Conservation (phyloP, 2,329 filamentous ascomycete genomes). For the Cercospora sesami region DNA sequence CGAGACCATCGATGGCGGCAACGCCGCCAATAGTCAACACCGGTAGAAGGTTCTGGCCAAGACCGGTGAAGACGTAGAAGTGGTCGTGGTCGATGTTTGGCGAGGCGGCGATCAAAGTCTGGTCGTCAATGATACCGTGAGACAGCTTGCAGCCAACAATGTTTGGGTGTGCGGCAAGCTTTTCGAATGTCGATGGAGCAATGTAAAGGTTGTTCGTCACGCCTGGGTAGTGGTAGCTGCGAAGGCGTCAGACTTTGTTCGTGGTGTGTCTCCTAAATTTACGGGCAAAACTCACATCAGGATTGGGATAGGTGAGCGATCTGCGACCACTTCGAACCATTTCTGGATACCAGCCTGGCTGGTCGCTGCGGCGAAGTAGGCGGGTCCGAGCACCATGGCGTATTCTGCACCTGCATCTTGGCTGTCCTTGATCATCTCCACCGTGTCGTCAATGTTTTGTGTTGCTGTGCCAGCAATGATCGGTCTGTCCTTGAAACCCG, state of each 20-base stretch:
- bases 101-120: constrained; percentile 60
- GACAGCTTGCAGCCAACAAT: constrained; percentile 71
- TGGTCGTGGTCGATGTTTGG: constrained; percentile 59
- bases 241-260: constrained; percentile 4
- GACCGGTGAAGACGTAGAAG: constrained; percentile 64
- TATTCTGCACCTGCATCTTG: constrained; percentile 60
- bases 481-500: constrained; percentile 59
- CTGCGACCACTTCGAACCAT: constrained; percentile 64
- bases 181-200: constrained; percentile 58
- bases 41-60: constrained; percentile 65
- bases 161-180: constrained; percentile 62
- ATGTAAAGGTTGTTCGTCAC: constrained; percentile 66
- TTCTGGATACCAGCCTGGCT: constrained; percentile 60
- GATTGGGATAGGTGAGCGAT: constrained; percentile 60
- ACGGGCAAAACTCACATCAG: constrained; percentile 52
- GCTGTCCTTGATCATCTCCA: constrained; percentile 58
- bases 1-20: constrained; percentile 66
- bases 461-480: constrained; percentile 64
- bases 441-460: constrained; percentile 62
- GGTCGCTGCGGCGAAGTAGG: constrained; percentile 63
- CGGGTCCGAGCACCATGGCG: constrained; percentile 63
- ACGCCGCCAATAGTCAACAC: constrained; percentile 63
- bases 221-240: constrained; percentile 64
- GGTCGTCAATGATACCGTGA: constrained; percentile 65
- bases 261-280: neutral